Percentiles rank a stretch among this genome's conserved stretches.
phyloP scores from a whole-genome alignment of 257 asterid species.

The Salvia splendens region DNA sequence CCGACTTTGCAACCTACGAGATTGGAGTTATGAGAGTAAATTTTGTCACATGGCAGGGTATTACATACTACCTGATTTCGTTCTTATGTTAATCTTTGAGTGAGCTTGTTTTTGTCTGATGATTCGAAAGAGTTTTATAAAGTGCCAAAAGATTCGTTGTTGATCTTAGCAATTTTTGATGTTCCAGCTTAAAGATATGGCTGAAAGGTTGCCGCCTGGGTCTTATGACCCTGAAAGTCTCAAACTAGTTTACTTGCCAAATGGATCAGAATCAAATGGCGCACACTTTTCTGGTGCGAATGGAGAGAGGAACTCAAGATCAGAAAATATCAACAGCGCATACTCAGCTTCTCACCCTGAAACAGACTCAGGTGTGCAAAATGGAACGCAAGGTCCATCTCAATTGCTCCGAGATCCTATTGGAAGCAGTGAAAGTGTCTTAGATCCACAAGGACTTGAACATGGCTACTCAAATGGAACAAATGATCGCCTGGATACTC shows the following conservation, averaged over 20 bases:
- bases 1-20: not conserved
- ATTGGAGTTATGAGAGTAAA: no score
- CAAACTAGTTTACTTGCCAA: slow-evolving; percentile 62
- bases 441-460: slow-evolving; percentile 41
- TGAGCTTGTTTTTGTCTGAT: not conserved
- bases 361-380: slow-evolving; percentile 40
- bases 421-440: slow-evolving; percentile 39
- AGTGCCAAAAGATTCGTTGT: slow-evolving; percentile 6
- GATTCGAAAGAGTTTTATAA: not conserved
- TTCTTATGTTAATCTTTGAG: no score
- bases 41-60: not conserved
- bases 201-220: slow-evolving; percentile 87
- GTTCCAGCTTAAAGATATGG: slow-evolving; percentile 92
- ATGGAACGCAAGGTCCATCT: slow-evolving; percentile 37
- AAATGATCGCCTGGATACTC: slow-evolving; percentile 42
- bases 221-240: slow-evolving; percentile 67
- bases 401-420: slow-evolving; percentile 35
- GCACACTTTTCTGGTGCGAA: slow-evolving; percentile 42
- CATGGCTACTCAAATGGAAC: slow-evolving; percentile 41
- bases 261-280: slow-evolving; percentile 66
- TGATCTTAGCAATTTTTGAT: slow-evolving; percentile 25
- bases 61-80: no score
- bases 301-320: slow-evolving; percentile 55
- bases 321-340: slow-evolving; percentile 43
- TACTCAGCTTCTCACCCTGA: slow-evolving; percentile 45